Evolutionary conservation across 148 eudicot genomes (phyloP), one percentile per base, ranked within the genome.

Genomic region (Cornus kousa): DNA sequence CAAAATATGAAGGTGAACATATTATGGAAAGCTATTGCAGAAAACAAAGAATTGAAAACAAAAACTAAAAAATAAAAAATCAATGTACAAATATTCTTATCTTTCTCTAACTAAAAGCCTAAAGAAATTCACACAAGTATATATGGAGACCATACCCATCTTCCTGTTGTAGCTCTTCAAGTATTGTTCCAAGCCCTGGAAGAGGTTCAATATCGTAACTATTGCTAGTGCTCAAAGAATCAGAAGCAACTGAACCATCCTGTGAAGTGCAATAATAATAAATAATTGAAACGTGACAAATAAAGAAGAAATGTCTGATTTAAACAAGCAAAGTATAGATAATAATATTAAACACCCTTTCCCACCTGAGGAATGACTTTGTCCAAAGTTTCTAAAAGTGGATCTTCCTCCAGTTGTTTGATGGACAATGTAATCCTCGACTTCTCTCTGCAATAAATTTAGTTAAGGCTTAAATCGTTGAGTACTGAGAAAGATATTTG

Each of bases 371-470:
- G 94, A 83, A 96, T 93, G 17, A 93, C 98, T 88, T 93, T 93
- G 64, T 96, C 99, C 81, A 93, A 80, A 67, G 97, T 96, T 87
- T 96, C 98, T n/a, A 89, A 67, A 23, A 96, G 86, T 50, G 99
- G 99, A 80, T 96, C 99, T 85, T 93, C 99, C 86, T 92, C 94
- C 73, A 96, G 82, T 87, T 93, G 99, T 83, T 90, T 96, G 78
- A 96, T 92, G 62, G 99, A 96, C 86, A 96, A 73, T 50, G 89
- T 84, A 73, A 93, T 86, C 81, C 97, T 96, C 28, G 91, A 89
- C 72, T 88, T 93, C 71, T 76, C 80, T 86, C 99, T 96, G 88
- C 73, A 85, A 83, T 48, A 53, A 76, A 35, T 77, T 77, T 72
- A 83, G 83, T 79, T 74, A 76, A 68, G 33, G 48, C 22, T 31